Evolutionary conservation across 805 yeast genomes (phyloP), one percentile per base, ranked within the genome.

Genomic region (Lachancea thermotolerans): DNA sequence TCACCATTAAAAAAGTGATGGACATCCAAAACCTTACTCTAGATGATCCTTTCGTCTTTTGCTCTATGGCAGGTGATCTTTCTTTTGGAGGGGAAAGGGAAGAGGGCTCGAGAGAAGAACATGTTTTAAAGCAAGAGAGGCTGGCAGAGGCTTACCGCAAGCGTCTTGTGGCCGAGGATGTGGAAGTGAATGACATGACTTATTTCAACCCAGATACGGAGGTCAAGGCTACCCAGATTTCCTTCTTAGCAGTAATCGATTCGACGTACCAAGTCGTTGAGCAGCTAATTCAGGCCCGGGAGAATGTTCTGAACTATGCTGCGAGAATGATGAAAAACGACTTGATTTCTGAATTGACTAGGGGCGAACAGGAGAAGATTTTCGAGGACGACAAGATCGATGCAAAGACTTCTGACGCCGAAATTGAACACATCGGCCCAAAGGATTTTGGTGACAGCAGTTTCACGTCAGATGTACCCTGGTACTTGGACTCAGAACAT

Each of bases 241-340:
- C 57, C 32, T 62, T 67, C 37, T 58, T 60, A 28, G 65, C 66
- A 33, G 53, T 68, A n/a, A 56, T 70, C 3, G 66, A 62, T 11
- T 52, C 66, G 1, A 54, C 69, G 3, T 58, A 67, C 17, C 50
- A 59, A 2, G 53, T 79, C 11, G 75, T 81, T 7, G 72, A 73
- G 36, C 84, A 77, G 50, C 68, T 85, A 52, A 75, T 81, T 32
- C 85, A 81, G 35, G 89, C 84, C 56, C 71, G 88, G 46, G 88
- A 82, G 47, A 75, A 80, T 3, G 73, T 85, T 21, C 60, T 83
- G 39, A 85, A 81, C 54, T 83, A 83, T 57, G 83, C 87, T 12
- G 81, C 91, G 0, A 71, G 93, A 54, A 79, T 83, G 45, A 81
- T 85, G 88, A 82, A 82, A 52, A 80, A 81, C 49, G 85, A 82